These are phyloP conservation scores for Ceratobasidium sp. DNA, from an alignment of 1,284 basidiomycete species.

Conservation along the genomic window DNA sequence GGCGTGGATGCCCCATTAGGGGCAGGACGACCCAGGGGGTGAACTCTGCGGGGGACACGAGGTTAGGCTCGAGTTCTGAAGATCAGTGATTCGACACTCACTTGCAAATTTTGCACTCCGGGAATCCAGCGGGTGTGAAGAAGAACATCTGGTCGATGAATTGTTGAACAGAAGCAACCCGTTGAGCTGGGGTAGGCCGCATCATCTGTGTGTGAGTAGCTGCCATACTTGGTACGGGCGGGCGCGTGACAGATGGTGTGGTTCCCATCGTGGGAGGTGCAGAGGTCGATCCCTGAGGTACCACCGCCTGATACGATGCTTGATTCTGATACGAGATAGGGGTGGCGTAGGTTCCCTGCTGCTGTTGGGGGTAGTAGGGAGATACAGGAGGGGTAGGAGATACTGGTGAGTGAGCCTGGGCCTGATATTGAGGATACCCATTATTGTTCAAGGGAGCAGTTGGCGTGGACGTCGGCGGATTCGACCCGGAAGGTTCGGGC, in stretches of 20 bases:
- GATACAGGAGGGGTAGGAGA: neutral
- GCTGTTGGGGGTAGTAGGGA: neutral
- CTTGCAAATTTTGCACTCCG: constrained; percentile 38
- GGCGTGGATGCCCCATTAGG: neutral
- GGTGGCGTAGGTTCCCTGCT: too few relatives aligned
- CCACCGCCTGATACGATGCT: too few relatives aligned
- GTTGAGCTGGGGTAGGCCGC: neutral
- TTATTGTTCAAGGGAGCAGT: neutral
- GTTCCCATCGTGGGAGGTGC: too few relatives aligned
- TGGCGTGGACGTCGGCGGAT: neutral
- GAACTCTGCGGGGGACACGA: neutral
- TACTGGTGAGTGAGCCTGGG: neutral
- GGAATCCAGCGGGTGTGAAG: neutral
- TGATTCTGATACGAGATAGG: too few relatives aligned
- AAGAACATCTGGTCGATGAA: constrained; percentile 8
- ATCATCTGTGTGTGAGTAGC: too few relatives aligned
- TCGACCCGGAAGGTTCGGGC: neutral
- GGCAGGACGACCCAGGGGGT: neutral
- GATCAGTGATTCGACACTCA: constrained; percentile 5
- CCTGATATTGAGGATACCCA: neutral
- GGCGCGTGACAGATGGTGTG: too few relatives aligned
- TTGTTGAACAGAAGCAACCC: neutral
- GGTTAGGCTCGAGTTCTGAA: neutral
- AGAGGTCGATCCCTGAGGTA: too few relatives aligned
- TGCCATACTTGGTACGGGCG: too few relatives aligned